Evolutionary conservation across 2,329 filamentous ascomycete species (phyloP).

Genomic region (Pseudocercospora ulei): DNA sequence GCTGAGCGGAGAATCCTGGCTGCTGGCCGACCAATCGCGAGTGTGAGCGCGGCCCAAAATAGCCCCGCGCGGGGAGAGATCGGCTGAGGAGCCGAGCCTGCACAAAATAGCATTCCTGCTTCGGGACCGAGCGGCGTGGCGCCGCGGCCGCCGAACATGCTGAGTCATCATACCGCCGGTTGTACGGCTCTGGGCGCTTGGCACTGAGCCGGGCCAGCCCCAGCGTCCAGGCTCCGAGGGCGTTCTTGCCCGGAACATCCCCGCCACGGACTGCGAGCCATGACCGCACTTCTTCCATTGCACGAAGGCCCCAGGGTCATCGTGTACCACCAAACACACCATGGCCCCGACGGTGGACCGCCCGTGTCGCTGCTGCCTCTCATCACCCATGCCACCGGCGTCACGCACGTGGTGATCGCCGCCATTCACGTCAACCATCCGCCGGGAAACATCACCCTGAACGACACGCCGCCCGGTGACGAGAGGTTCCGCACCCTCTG

Average conservation of each 20-base stretch:
- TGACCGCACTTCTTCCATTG: slow-evolving; percentile 31
- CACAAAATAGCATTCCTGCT: neutral
- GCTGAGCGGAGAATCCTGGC: neutral
- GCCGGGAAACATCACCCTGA: slow-evolving; percentile 61
- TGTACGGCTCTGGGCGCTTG: too few relatives aligned
- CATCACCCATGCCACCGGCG: slow-evolving; percentile 49
- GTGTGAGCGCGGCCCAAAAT: slow-evolving; percentile 4
- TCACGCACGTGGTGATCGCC: slow-evolving; percentile 77
- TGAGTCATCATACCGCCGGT: too few relatives aligned
- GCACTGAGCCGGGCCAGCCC: too few relatives aligned
- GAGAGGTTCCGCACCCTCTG: slow-evolving; percentile 62
- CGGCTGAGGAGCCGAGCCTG: slow-evolving; percentile 8
- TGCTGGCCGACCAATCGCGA: neutral
- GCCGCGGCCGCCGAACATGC: too few relatives aligned
- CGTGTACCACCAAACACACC: slow-evolving; percentile 57
- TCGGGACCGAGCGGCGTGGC: slow-evolving; percentile 1
- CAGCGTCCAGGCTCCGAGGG: too few relatives aligned
- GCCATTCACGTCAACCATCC: slow-evolving; percentile 72
- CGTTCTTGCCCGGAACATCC: too few relatives aligned
- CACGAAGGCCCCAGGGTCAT: slow-evolving; percentile 40
- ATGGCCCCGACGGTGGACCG: slow-evolving; percentile 43
- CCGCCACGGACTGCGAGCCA: too few relatives aligned
- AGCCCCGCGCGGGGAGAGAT: slow-evolving; percentile 1
- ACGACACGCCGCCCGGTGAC: slow-evolving; percentile 61
- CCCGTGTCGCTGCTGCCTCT: slow-evolving; percentile 56